These are phyloP conservation scores for Penicillium angulare DNA, from an alignment of 495 filamentous ascomycete genomes.

Conservation along the genomic window DNA sequence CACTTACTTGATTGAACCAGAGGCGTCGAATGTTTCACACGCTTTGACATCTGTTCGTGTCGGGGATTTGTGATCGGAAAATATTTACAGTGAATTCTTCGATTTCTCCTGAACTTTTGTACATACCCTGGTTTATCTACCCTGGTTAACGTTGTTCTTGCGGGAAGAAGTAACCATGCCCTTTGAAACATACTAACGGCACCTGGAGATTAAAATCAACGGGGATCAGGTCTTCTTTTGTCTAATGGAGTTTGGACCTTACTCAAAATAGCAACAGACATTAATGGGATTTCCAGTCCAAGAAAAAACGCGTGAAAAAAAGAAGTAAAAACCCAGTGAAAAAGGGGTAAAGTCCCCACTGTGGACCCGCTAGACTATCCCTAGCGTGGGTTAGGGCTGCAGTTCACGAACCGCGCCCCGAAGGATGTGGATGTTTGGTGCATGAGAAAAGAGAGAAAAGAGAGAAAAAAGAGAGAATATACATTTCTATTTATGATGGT, in stretches of 20 bases:
- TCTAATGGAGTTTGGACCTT: too few species aligned
- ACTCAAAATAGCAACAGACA: neutral
- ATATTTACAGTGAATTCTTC: neutral
- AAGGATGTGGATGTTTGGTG: neutral
- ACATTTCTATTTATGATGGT: neutral
- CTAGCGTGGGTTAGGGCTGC: conserved; percentile 10
- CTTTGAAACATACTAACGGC: neutral
- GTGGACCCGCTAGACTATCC: neutral
- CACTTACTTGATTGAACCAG: neutral
- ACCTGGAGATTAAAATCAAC: neutral
- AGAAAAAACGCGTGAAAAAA: neutral
- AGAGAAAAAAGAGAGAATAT: neutral
- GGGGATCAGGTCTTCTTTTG: too few species aligned
- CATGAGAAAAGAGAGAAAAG: neutral
- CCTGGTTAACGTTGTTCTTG: too few species aligned
- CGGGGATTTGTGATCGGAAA: neutral
- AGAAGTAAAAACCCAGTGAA: conserved; percentile 5
- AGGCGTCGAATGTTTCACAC: conserved; percentile 8
- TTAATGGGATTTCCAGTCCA: neutral
- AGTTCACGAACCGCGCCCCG: conserved; percentile 15
- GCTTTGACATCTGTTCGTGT: conserved; percentile 9
- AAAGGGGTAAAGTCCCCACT: conserved; percentile 12
- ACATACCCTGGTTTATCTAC: too few species aligned
- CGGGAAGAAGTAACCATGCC: too few species aligned
- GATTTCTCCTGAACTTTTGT: too few species aligned